phyloP scores from a whole-genome alignment of 345 rosid genomes.

The Citrus cavaleriei region DNA sequence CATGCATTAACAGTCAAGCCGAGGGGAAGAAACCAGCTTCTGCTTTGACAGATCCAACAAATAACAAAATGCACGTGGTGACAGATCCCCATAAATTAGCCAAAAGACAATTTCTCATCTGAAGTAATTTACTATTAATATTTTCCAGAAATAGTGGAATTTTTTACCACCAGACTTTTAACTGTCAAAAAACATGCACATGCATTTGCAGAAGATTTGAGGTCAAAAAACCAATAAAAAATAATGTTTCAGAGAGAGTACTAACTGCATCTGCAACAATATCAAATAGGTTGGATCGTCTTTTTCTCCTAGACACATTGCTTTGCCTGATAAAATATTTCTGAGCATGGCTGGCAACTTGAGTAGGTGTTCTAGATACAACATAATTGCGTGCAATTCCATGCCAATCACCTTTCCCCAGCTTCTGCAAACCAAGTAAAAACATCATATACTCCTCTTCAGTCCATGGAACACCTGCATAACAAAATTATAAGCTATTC shows the following conservation, averaged over 20 bases:
- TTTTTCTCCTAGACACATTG: constrained; percentile 76
- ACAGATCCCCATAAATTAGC: neutral
- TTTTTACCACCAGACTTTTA: neutral
- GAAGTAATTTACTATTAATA: neutral
- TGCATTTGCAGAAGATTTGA: neutral
- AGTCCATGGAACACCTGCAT: constrained; percentile 93
- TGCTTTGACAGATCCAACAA: neutral
- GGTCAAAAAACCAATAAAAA: constrained; percentile 21
- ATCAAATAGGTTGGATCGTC: constrained; percentile 98
- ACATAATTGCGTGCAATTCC: constrained; percentile 94
- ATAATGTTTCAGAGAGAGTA: constrained; percentile 13
- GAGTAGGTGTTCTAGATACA: constrained; percentile 90
- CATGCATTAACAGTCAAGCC: neutral
- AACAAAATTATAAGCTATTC: constrained; percentile 8
- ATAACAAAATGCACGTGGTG: neutral
- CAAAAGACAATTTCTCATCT: neutral
- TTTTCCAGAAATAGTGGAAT: neutral
- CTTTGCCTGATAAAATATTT: constrained; percentile 90
- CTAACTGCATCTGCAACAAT: constrained; percentile 81
- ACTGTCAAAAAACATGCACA: constrained; percentile 2
- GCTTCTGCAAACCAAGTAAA: constrained; percentile 83
- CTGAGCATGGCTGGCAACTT: constrained; percentile 99
- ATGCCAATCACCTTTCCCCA: constrained; percentile 99
- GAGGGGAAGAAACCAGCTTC: neutral
- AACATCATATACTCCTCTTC: constrained; percentile 98